Evolutionary conservation across 2,329 filamentous ascomycete species (phyloP), one percentile per base, ranked within the genome.

Genomic region (Sporothrix pallida): DNA sequence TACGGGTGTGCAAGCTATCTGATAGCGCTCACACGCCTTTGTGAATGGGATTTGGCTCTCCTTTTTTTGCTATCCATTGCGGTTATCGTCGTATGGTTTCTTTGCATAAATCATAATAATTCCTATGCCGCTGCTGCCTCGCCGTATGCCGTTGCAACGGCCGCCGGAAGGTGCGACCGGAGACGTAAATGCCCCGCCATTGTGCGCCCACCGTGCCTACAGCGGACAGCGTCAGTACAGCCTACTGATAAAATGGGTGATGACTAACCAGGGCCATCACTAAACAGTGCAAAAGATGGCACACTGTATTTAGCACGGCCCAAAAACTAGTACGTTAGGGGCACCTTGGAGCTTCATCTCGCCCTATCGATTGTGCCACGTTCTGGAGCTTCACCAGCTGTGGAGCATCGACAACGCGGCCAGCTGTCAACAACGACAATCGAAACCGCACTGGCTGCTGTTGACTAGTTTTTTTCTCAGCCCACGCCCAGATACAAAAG

Each of bases 331-430:
- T 17, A 13, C 20, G 10, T 46, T 17, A 46, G 63, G 23, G 31
- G 50, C 26, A 12, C 26, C 20, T 71, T n/a, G 5, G 42, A 71
- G 52, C 58, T 63, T 13, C 46, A 23, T 54, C 10, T 42, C 20
- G 63, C 9, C 72, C 72, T 70, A 73, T 73, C 63, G 26, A 50
- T 70, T 48, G 54, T 60, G 9, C 46, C 72, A 73, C 72, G 72
- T 73, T 73, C 31, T 68, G 46, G 68, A 62, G 65, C 46, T 52
- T 68, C 70, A 65, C 31, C 23, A 65, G 26, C 31, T 44, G 58
- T 71, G 37, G 69, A 71, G 54, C 31, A 10, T 10, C 37, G 31
- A 31, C 10, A 42, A 56, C 17, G 26, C 65, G 65, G 20, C 46
- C 46, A 69, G 50, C 50, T 56, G 67, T 23, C 67, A 23, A 70